These are phyloP conservation scores for Marasmius tenuissimus DNA, from an alignment of 1,284 basidiomycete species.

Conservation along the genomic window DNA sequence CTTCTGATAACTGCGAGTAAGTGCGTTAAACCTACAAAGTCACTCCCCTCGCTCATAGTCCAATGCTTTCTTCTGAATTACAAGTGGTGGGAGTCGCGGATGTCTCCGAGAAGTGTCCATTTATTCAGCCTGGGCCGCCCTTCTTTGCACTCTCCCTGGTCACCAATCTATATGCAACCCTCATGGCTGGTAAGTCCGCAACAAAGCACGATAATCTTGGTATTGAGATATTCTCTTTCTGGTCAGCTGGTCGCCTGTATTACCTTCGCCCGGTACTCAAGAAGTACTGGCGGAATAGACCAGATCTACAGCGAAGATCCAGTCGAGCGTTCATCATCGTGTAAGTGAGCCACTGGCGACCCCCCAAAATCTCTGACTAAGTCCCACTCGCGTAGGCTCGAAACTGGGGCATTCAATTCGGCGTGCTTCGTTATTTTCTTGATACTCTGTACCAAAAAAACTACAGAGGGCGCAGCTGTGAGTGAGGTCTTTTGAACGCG, in stretches of 20 bases:
- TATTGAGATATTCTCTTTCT: neutral
- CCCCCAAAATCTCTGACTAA: neutral
- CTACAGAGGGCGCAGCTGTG: slow-evolving; percentile 6
- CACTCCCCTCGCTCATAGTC: neutral
- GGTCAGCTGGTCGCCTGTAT: slow-evolving; percentile 8
- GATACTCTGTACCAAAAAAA: neutral
- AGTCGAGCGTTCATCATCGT: slow-evolving; percentile 4
- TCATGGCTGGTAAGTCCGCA: slow-evolving; percentile 4
- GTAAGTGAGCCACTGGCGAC: neutral
- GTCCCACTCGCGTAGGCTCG: neutral
- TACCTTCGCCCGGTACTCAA: neutral
- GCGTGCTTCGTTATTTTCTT: slow-evolving; percentile 3
- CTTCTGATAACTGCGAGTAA: slow-evolving; percentile 9
- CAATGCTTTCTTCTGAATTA: neutral
- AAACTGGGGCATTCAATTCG: slow-evolving; percentile 5
- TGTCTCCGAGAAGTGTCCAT: neutral
- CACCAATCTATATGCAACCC: slow-evolving; percentile 8
- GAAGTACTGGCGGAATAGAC: neutral
- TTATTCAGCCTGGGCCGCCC: slow-evolving; percentile 3
- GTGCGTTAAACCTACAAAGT: neutral
- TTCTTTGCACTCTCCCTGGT: slow-evolving; percentile 9
- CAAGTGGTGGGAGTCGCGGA: slow-evolving; percentile 8
- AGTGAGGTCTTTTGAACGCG: neutral
- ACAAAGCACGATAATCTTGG: neutral
- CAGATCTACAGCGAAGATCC: slow-evolving; percentile 2